phyloP scores from a whole-genome alignment of 305 asterid species.

The Fraxinus baroniana region DNA sequence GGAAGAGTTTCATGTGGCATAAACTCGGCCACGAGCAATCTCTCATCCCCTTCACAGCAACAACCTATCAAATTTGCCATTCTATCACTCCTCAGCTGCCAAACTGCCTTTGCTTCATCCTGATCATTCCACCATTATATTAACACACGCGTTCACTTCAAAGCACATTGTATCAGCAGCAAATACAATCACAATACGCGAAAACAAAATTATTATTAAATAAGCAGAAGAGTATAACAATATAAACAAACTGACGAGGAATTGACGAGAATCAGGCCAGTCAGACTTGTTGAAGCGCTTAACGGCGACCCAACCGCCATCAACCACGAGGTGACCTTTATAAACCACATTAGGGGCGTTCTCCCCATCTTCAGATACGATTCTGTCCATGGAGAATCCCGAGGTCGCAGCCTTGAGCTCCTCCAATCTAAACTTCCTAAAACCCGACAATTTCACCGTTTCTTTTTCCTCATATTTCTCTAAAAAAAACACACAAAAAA shows the following conservation, averaged over 20 bases:
- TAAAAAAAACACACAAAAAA: not conserved
- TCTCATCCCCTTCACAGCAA: constrained; percentile 57
- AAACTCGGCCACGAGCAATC: constrained; percentile 56
- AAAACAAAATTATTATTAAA: not conserved
- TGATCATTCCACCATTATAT: constrained; percentile 12
- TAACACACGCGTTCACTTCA: not conserved
- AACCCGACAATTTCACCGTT: constrained; percentile 29
- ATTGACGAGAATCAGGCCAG: constrained; percentile 51
- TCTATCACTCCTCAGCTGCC: constrained; percentile 50
- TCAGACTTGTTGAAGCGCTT: constrained; percentile 47
- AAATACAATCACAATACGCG: not conserved
- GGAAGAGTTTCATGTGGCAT: constrained; percentile 54
- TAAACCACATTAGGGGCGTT: constrained; percentile 48
- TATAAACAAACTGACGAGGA: constrained; percentile 29
- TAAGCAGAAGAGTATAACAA: not conserved
- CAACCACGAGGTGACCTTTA: constrained; percentile 40
- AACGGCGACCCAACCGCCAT: constrained; percentile 42
- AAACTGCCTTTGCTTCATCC: constrained; percentile 62
- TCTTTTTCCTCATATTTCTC: constrained; percentile 36
- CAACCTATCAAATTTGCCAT: constrained; percentile 58
- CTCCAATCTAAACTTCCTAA: constrained; percentile 43
- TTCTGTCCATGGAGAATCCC: constrained; percentile 39
- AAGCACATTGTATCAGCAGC: constrained; percentile 4
- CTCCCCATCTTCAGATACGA: constrained; percentile 50
- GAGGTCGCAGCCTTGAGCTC: constrained; percentile 44